Percentiles rank a stretch among this genome's conserved stretches.
Conservation (phyloP, 306 rosid species). For the Sechiopsis laciniata region DNA sequence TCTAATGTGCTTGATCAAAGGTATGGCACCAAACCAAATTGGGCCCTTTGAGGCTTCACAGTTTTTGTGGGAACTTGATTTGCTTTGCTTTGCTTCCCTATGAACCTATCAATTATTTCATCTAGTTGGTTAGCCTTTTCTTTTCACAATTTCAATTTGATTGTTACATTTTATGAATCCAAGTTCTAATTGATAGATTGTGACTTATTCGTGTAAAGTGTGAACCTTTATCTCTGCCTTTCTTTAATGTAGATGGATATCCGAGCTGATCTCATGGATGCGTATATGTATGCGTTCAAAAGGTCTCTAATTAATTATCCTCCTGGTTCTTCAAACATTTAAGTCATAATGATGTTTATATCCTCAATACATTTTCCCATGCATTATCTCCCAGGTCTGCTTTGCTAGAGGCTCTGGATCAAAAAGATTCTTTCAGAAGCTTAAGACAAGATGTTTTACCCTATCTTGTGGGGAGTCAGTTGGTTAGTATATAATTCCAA, state of each 20-base stretch:
- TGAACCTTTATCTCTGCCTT: conserved; percentile 19
- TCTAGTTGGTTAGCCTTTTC: not conserved
- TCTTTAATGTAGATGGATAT: conserved; percentile 71
- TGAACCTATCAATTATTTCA: conserved; percentile 11
- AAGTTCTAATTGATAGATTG: not conserved
- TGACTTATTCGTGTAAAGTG: conserved; percentile 3
- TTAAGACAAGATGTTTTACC: conserved; percentile 84
- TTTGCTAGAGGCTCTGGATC: conserved; percentile 72
- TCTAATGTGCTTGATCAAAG: not conserved
- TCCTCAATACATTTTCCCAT: conserved; percentile 21
- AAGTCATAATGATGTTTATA: conserved; percentile 19
- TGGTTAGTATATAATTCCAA: conserved; percentile 60
- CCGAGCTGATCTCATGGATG: conserved; percentile 93
- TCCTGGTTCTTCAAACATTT: conserved; percentile 19
- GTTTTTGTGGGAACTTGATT: too few relatives aligned
- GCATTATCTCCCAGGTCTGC: conserved; percentile 56
- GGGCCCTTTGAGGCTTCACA: conserved; percentile 4
- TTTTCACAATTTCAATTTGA: not conserved
- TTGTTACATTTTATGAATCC: not conserved
- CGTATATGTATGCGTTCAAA: conserved; percentile 89
- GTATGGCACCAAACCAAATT: not conserved
- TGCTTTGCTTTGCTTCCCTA: not conserved
- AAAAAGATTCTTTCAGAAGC: conserved; percentile 63
- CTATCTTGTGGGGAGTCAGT: conserved; percentile 86
- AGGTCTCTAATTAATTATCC: conserved; percentile 42